These are phyloP conservation scores for Zizania latifolia DNA, from an alignment of 176 grass and related monocot species.

Conservation along the genomic window DNA sequence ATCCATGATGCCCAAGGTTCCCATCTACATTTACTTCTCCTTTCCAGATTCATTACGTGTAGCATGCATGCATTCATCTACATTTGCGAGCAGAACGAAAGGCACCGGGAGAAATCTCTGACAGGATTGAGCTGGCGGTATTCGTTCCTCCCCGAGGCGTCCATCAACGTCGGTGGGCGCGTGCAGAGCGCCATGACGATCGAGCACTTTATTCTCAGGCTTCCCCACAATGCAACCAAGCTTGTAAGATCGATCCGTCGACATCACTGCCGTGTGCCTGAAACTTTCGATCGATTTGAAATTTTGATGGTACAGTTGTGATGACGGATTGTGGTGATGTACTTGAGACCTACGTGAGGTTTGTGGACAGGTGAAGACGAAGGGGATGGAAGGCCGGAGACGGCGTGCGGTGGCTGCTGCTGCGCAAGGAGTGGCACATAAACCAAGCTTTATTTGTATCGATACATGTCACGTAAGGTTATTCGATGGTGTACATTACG, in stretches of 20 bases:
- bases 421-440: conserved; percentile 16
- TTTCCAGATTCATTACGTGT: neutral
- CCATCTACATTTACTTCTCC: neutral
- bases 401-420: conserved; percentile 9
- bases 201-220: conserved; percentile 76
- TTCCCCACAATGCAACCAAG: conserved; percentile 51
- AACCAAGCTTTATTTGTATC: no score
- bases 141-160: conserved; percentile 37
- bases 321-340: neutral
- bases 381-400: conserved; percentile 24
- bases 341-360: neutral
- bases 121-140: neutral
- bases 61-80: neutral
- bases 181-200: conserved; percentile 77
- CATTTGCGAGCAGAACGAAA: neutral
- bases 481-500: no score
- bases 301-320: no score
- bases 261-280: neutral
- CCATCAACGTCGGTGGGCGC: conserved; percentile 67
- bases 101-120: neutral
- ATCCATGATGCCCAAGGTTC: conserved; percentile 72
- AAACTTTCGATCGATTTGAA: neutral
- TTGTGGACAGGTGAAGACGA: conserved; percentile 28
- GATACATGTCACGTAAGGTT: no score
- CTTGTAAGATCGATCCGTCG: conserved; percentile 28